Percentiles rank a stretch among this genome's conserved stretches.
These are phyloP conservation scores for Candida tunisiensis DNA, from an alignment of 1,139 yeast genomes.

Conservation along the genomic window DNA sequence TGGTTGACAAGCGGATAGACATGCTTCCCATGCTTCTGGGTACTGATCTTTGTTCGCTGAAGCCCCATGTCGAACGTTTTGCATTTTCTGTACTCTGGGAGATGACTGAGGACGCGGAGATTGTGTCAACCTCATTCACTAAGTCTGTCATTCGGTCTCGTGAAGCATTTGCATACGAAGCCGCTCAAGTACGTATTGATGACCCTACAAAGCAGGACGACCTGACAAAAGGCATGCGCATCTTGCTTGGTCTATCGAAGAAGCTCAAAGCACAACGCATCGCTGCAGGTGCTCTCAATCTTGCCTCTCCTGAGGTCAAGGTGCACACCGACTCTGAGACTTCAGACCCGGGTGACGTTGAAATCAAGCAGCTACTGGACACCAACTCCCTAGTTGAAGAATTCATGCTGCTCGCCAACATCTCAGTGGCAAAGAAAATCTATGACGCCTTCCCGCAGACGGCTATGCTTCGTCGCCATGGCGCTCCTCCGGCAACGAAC, in stretches of 20 bases:
- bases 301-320: slow-evolving; percentile 96
- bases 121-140: slow-evolving; percentile 64
- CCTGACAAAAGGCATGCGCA: slow-evolving; percentile 78
- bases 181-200: slow-evolving; percentile 84
- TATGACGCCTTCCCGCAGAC: slow-evolving; percentile 93
- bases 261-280: slow-evolving; percentile 71
- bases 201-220: slow-evolving; percentile 67
- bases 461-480: slow-evolving; percentile 91
- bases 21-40: slow-evolving; percentile 95
- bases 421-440: slow-evolving; percentile 85
- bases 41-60: slow-evolving; percentile 87
- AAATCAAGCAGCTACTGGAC: slow-evolving; percentile 70
- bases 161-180: slow-evolving; percentile 90
- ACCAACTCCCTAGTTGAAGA: slow-evolving; percentile 96
- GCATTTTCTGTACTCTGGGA: slow-evolving; percentile 97
- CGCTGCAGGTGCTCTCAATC: slow-evolving; percentile 90
- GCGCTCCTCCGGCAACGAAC: slow-evolving; percentile 87
- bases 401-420: slow-evolving; percentile 95
- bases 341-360: slow-evolving; percentile 92
- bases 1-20: slow-evolving; percentile 98
- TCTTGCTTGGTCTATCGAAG: slow-evolving; percentile 59
- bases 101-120: slow-evolving; percentile 70
- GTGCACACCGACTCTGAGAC: slow-evolving; percentile 96
- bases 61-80: slow-evolving; percentile 89
- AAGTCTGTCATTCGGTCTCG: slow-evolving; percentile 84